A percentile compares a stretch with the other conserved stretches of the same genome.
These are phyloP conservation scores for Hirschioporus abietinus DNA, from an alignment of 768 basidiomycete genomes.

Conservation along the genomic window DNA sequence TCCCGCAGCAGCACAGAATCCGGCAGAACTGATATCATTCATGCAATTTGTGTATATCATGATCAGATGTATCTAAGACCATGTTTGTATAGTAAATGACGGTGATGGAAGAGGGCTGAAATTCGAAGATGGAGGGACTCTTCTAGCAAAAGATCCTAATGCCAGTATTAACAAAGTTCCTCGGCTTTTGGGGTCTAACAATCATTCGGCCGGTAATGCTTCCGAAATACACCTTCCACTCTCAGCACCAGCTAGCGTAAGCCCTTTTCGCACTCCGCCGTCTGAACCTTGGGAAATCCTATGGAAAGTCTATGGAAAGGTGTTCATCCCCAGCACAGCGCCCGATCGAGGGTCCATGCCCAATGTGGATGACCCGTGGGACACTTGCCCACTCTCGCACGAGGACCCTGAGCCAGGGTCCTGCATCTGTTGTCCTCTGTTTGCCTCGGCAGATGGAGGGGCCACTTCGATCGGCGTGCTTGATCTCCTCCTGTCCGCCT, in stretches of 20 bases:
- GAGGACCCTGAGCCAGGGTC: not conserved
- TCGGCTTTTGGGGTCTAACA: too few relatives aligned
- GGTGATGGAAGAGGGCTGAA: too few relatives aligned
- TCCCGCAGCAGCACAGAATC: too few relatives aligned
- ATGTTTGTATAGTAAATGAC: too few relatives aligned
- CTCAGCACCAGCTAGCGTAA: not conserved
- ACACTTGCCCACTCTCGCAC: not conserved
- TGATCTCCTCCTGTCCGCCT: not conserved
- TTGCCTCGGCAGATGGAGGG: not conserved
- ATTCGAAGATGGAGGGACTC: too few relatives aligned
- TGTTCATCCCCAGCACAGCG: not conserved
- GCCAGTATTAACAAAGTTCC: too few relatives aligned
- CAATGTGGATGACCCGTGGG: not conserved
- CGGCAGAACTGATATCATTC: too few relatives aligned
- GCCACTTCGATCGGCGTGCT: not conserved
- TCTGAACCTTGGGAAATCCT: constrained; percentile 1
- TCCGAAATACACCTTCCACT: not conserved
- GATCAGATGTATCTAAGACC: too few relatives aligned
- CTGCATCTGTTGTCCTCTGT: not conserved
- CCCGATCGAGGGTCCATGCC: not conserved
- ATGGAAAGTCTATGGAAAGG: constrained; percentile 2
- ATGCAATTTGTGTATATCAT: too few relatives aligned
- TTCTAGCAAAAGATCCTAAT: too few relatives aligned
- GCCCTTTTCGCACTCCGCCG: not conserved
- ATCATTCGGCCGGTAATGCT: not conserved